These are phyloP conservation scores for Phytopythium oedochilum DNA, from an alignment of 352 stramenopile species.

Conservation along the genomic window DNA sequence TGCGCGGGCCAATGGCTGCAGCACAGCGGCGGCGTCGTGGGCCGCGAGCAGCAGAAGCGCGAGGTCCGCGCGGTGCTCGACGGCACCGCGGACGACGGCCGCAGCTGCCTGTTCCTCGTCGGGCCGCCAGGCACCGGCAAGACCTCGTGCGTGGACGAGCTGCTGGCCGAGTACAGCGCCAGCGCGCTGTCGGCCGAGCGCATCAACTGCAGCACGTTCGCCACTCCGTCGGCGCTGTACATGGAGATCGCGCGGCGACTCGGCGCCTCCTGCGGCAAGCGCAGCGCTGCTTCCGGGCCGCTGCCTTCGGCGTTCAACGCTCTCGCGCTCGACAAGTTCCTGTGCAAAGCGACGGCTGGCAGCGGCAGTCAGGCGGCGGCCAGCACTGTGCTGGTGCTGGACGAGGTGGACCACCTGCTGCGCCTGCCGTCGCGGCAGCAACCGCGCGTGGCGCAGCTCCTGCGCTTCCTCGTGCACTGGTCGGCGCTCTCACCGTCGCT, in stretches of 20 bases:
- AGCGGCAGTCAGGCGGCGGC: background rate
- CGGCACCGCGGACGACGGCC: background rate
- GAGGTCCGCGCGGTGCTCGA: slow-evolving; percentile 27
- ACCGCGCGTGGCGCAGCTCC: slow-evolving; percentile 37
- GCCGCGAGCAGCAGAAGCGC: slow-evolving; percentile 30
- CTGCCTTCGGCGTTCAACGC: slow-evolving; percentile 33
- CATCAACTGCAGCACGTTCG: slow-evolving; percentile 69
- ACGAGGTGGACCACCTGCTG: slow-evolving; percentile 66
- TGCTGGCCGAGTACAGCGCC: slow-evolving; percentile 26
- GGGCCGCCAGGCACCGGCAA: slow-evolving; percentile 67
- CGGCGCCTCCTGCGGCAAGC: slow-evolving; percentile 8
- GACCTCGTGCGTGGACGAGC: slow-evolving; percentile 45
- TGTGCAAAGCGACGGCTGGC: slow-evolving; percentile 9
- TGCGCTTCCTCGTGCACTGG: slow-evolving; percentile 61
- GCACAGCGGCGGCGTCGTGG: slow-evolving; percentile 23
- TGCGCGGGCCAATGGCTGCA: slow-evolving; percentile 17
- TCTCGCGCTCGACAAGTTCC: slow-evolving; percentile 41
- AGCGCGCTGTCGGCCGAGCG: slow-evolving; percentile 20
- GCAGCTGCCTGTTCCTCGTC: slow-evolving; percentile 46
- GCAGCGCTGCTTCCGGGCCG: background rate
- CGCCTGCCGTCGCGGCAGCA: slow-evolving; percentile 35
- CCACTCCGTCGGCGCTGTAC: slow-evolving; percentile 39
- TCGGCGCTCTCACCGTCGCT: slow-evolving; percentile 29
- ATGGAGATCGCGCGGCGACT: slow-evolving; percentile 28
- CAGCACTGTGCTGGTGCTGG: slow-evolving; percentile 41